Base-by-base conservation (phyloP, 345 rosid genomes). In the Eucalyptus pumila region DNA sequence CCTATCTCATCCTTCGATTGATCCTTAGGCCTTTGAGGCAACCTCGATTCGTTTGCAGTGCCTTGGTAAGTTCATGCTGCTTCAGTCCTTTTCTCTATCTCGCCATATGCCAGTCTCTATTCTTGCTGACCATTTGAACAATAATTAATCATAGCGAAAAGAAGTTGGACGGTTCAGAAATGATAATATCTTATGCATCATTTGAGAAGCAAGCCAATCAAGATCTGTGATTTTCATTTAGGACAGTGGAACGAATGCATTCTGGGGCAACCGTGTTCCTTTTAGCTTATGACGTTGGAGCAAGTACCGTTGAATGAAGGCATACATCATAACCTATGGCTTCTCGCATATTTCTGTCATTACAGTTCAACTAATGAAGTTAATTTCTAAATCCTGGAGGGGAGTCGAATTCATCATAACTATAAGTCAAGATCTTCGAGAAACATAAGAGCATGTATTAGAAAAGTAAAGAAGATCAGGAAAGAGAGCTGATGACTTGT, bases 21-120 rank as follows among this genome's bases (percentile, higher is more conserved):
- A 19, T 92, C 72, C 90, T 93, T 44, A 91, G 90, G 86, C 93
- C 92, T 24, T 87, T 92, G 60, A 87, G 67, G 86, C 91, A 91
- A 45, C 89, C 92, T 5, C 87, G 72, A 80, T 85, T 89, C 85
- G 90, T 93, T n/a, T 90, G 92, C 91, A 51, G 88, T 52, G 51
- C 87, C 86, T 87, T 93, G 90, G 93, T 92, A 89, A 65, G 87
- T 60, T 32, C 15, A 15, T 76, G 49, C 44, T 17, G 24, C 49
- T 76, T 76, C 47, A 76, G 30, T 76, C 85, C 30, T 21, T 76
- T 76, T 76, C 27, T 76, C 47, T 40, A 40, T 76, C 85, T 76
- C 8, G 85, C 47, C 27, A 11, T 37, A 76, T 76, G 47, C 47
- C 85, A 21, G 47, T 76, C 85, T 76, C 85, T 3, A 14, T 76